Evolutionary conservation across 257 asterid species (phyloP), one percentile per base, ranked within the genome.

Genomic region (Solanum arcanum): DNA sequence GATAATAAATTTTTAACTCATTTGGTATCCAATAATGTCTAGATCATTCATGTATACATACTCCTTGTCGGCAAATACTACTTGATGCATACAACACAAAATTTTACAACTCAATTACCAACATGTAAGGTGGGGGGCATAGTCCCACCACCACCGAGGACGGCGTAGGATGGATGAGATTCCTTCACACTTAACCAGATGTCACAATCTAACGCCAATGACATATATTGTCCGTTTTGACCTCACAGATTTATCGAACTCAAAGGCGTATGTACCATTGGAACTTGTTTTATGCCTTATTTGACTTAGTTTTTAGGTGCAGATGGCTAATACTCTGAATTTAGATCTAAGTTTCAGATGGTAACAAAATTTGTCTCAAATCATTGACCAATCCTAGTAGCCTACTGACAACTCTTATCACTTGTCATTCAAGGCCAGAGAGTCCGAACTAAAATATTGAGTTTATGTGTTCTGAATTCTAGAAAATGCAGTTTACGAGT

Each of bases 21-120:
- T 83, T 41, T 15, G 86, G 60, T 27, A 27, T 49, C 86, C 86
- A 88, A 88, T 87, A 82, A 86, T 87, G 35, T 83, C 74, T 64
- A 69, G 89, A 25, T 42, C 33, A 66, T 9, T 64, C 81, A 15
- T 42, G 20, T 16, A 9, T 25, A 41, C 87, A 85, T 68, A 68
- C 81, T 27, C 68, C 87, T 41, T 68, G 68, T 85, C 87, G 82
- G 87, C 76, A 31, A 68, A 7, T 85, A 81, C 31, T 49, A 47
- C 44, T 47, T 80, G 85, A 80, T 47, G 23, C 44, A 81, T 2
- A 81, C 27, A 18, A 23, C 44, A 80, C 68, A 29, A 21, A 18
- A 80, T 78, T 47, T 80, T 29, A 80, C 85, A 29, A 80, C 44
- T 80, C 42, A 80, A 31, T 16, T 46, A 47, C 66, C 42, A 46